Evolutionary conservation across 2,329 filamentous ascomycete genomes (phyloP), one percentile per base, ranked within the genome.

Genomic region (Cladosporium sp.): DNA sequence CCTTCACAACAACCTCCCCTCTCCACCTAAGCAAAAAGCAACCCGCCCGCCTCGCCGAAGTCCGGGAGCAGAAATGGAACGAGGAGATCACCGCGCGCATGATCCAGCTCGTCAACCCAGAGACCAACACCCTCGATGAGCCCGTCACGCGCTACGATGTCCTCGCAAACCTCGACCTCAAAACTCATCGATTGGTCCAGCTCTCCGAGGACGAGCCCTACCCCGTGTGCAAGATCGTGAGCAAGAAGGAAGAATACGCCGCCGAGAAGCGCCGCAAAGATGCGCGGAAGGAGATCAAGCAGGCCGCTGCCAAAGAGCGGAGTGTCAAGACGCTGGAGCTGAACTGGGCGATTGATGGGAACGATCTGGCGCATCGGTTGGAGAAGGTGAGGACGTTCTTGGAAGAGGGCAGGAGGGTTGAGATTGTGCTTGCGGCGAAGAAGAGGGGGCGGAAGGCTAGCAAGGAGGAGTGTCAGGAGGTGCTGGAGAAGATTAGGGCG

Each of bases 261-360:
- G 78, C 78, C 26, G 79, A 84, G 64, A 78, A 82, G 65, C 77
- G 76, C 38, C 62, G 65, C 63, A 78, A 79, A 67, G 78, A 82
- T 70, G 76, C 78, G 59, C 70, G 77, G 51, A 82, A 82, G 68
- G 78, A 82, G 68, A 81, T 79, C 69, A 80, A 80, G 68, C 78
- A 79, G 71, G 81, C 75, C 70, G 80, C 76, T 63, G 80, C 81
- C 55, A 79, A 80, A 66, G 71, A 74, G 24, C 73, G 80, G 41
- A 83, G 82, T 70, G 75, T 78, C 18, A 97, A 97, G 80, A 89
- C 90, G 75, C 78, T 97, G n/a, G 93, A 97, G 80, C 72, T 98
- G 72, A 94, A 92, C 77, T 98, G 93, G 93, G 88, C 90, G 38
- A 96, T 96, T 73, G 88, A 88, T 68, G 75, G 78, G 14, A 86